These are phyloP conservation scores for Begonia peltatifolia DNA, from an alignment of 306 rosid genomes.

Conservation along the genomic window DNA sequence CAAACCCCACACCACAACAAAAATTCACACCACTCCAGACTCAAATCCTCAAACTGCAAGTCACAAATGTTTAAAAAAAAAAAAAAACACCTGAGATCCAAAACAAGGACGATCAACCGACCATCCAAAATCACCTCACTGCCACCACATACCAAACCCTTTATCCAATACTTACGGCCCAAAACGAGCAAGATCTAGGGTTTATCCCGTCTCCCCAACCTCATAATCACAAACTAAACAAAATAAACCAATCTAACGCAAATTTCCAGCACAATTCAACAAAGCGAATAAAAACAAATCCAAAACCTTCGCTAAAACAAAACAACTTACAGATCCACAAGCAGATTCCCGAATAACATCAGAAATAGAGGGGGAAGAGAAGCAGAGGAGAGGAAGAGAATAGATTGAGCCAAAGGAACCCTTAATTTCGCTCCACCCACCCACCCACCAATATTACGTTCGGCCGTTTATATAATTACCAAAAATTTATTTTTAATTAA, in stretches of 20 bases:
- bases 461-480: not conserved
- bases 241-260: conserved; percentile 10
- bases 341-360: conserved; percentile 10
- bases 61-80: conserved; percentile 5
- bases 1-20: conserved; percentile 13
- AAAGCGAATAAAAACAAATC: conserved; percentile 9
- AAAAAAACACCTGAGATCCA: conserved; percentile 34
- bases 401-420: not conserved
- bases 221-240: conserved; percentile 11
- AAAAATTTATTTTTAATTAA: no score
- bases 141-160: conserved; percentile 12
- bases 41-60: conserved; percentile 23
- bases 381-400: conserved; percentile 11
- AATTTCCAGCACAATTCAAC: conserved; percentile 15
- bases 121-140: conserved; percentile 8
- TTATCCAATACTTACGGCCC: conserved; percentile 10
- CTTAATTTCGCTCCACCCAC: conserved; percentile 1
- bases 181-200: conserved; percentile 34
- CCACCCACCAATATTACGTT: not conserved
- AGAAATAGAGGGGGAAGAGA: no score
- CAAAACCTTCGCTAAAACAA: not conserved
- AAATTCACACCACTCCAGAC: conserved; percentile 7
- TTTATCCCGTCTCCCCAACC: conserved; percentile 18
- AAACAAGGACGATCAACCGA: conserved; percentile 3
- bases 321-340: conserved; percentile 28